A percentile compares a stretch with the other conserved stretches of the same genome.
phyloP scores from a whole-genome alignment of 352 stramenopile genomes.

The Phytophthora europaea region DNA sequence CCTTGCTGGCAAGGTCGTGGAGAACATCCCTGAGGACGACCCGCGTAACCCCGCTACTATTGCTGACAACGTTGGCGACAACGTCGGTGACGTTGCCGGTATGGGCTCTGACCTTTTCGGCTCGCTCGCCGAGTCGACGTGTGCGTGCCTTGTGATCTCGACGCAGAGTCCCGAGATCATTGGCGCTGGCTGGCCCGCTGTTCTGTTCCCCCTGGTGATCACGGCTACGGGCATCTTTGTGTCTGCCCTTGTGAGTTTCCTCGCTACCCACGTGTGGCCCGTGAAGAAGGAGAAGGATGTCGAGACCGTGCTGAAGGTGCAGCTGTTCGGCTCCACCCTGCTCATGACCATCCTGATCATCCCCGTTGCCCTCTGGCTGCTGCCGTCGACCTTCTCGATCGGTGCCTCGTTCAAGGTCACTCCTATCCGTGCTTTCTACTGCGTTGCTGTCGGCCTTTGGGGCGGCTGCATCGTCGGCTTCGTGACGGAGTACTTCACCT shows the following conservation, averaged over 20 bases:
- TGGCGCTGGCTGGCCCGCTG: constrained; percentile 93
- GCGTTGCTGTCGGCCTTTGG: constrained; percentile 96
- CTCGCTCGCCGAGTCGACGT: constrained; percentile 99
- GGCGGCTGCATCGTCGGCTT: constrained; percentile 98
- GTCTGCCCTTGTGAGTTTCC: constrained; percentile 96
- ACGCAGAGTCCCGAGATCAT: constrained; percentile 93
- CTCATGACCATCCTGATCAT: constrained; percentile 96
- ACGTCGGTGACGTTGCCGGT: constrained; percentile 99
- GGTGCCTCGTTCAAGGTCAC: constrained; percentile 72
- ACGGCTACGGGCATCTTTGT: constrained; percentile 98
- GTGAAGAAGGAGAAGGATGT: constrained; percentile 97
- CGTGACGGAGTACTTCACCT: constrained; percentile 99
- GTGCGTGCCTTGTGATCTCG: constrained; percentile 98
- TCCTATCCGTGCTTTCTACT: constrained; percentile 92
- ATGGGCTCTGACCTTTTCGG: constrained; percentile 99
- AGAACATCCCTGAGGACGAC: constrained; percentile 99
- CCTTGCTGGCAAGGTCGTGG: constrained; percentile 99
- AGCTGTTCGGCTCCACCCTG: constrained; percentile 98
- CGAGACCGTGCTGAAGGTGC: constrained; percentile 97
- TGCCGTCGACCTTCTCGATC: constrained; percentile 94
- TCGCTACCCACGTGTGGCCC: constrained; percentile 97
- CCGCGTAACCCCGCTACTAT: constrained; percentile 99
- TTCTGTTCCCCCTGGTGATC: constrained; percentile 98
- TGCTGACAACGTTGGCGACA: constrained; percentile 99
- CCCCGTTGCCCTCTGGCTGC: constrained; percentile 91